Evolutionary conservation across 768 basidiomycete genomes (phyloP), one percentile per base, ranked within the genome.

Genomic region (Suillus hirtellus): DNA sequence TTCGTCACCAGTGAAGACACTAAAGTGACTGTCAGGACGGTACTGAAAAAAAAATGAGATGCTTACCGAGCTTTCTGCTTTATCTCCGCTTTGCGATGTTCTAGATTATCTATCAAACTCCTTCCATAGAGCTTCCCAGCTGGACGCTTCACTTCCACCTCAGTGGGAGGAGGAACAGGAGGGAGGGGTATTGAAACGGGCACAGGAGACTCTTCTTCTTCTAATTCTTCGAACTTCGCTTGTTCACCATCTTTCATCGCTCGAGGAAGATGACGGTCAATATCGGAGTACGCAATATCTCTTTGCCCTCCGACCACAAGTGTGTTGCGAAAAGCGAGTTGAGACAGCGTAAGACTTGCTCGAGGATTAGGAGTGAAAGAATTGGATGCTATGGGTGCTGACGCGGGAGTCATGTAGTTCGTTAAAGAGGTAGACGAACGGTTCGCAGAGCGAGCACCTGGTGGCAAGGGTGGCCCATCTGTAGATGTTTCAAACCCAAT

Each of bases 51-150:
- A 46, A 60, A 12, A 58, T 19, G 5, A 44, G 12, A 40, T n/a
- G 67, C 80, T 67, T 78, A 95, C 95, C 95, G 84, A 75, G 93
- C 87, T 75, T 89, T 95, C 64, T 82, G 85, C 67, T 89, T 88
- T 86, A 95, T 90, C 66, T 86, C 84, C 15, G 86, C 83, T 71
- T 97, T 96, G 54, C 95, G 84, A 19, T 79, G 81, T 73, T 96
- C 94, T 11, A 97, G 81, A 72, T 93, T 89, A 72, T 97, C 95
- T 70, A 97, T 95, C 60, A 97, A 81, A 75, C 92, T 96, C 70
- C 87, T 88, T 27, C 95, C 95, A 70, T 86, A 95, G 34, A 96
- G 75, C 77, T 87, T 94, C 27, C 93, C 93, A n/a, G 90, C 80
- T 15, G 87, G 86, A n/a, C 89, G 82, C 60, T 69, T 75, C 60